phyloP scores from a whole-genome alignment of 495 filamentous ascomycete species.

The Emericellopsis terricola region DNA sequence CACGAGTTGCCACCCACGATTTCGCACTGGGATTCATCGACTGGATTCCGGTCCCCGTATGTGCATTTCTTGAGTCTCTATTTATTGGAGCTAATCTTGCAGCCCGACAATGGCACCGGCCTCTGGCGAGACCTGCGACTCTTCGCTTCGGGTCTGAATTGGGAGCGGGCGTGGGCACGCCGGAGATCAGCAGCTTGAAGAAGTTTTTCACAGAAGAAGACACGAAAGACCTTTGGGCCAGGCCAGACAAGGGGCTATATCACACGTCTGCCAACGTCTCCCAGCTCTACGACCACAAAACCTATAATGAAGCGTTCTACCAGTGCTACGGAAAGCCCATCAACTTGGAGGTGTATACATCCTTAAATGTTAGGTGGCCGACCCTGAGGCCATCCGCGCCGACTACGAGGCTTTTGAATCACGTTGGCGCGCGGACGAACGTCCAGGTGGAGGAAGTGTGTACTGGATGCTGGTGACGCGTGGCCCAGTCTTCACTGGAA shows the following conservation, averaged over 20 bases:
- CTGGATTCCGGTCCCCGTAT: constrained; percentile 43
- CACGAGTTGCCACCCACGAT: constrained; percentile 39
- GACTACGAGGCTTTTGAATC: constrained; percentile 39
- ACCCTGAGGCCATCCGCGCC: constrained; percentile 44
- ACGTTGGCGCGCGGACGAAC: constrained; percentile 30
- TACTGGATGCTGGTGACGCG: constrained; percentile 57
- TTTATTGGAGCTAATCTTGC: constrained; percentile 31
- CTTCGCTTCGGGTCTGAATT: constrained; percentile 47
- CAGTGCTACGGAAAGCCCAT: constrained; percentile 32
- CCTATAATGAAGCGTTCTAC: constrained; percentile 37
- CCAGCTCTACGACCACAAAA: constrained; percentile 31
- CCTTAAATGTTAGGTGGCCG: constrained; percentile 35
- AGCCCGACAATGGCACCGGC: constrained; percentile 34
- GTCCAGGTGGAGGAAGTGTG: constrained; percentile 40
- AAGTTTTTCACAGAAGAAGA: constrained; percentile 34
- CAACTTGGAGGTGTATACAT: constrained; percentile 37
- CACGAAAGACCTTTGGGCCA: constrained; percentile 34
- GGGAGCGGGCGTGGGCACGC: constrained; percentile 43
- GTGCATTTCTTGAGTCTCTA: too few species aligned
- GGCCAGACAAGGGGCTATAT: constrained; percentile 31
- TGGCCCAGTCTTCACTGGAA: constrained; percentile 53
- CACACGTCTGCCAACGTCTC: constrained; percentile 40
- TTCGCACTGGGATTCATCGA: constrained; percentile 43
- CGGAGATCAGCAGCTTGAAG: constrained; percentile 32
- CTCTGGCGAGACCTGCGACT: constrained; percentile 45